phyloP scores from a whole-genome alignment of 441 rosid species.

The Erodium chrysanthum region DNA sequence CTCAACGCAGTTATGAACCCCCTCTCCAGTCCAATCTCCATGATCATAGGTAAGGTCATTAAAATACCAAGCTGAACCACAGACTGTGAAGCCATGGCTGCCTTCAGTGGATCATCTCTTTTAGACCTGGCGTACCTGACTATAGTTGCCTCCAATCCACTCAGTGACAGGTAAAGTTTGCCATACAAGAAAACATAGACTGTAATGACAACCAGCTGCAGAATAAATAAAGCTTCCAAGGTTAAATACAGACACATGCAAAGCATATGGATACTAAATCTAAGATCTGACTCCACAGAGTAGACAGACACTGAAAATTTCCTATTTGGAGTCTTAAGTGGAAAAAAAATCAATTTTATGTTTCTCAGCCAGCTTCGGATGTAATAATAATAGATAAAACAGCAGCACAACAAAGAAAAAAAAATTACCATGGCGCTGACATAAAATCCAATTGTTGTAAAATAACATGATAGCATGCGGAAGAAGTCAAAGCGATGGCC shows the following conservation, averaged over 20 bases:
- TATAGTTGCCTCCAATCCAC: conserved; percentile 84
- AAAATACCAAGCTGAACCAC: conserved; percentile 78
- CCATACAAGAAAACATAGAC: conserved; percentile 77
- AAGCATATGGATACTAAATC: conserved; percentile 9
- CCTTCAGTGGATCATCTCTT: conserved; percentile 59
- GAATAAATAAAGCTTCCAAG: conserved; percentile 4
- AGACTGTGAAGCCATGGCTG: conserved; percentile 89
- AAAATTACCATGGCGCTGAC: conserved; percentile 69
- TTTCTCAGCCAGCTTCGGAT: conserved; percentile 8
- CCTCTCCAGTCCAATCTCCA: conserved; percentile 94
- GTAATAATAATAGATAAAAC: conserved; percentile 31
- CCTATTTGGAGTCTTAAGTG: neutral
- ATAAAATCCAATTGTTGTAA: conserved; percentile 74
- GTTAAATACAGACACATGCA: conserved; percentile 15
- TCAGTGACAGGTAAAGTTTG: conserved; percentile 65
- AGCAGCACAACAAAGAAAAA: neutral
- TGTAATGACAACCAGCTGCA: conserved; percentile 65
- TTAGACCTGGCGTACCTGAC: conserved; percentile 47
- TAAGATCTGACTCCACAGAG: neutral
- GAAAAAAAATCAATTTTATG: neutral
- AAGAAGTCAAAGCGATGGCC: conserved; percentile 94
- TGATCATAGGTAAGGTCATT: conserved; percentile 79
- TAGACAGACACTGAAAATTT: neutral
- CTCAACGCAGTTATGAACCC: conserved; percentile 82
- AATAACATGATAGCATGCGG: conserved; percentile 83